phyloP scores from a whole-genome alignment of 768 basidiomycete species.

The Suillus discolor region DNA sequence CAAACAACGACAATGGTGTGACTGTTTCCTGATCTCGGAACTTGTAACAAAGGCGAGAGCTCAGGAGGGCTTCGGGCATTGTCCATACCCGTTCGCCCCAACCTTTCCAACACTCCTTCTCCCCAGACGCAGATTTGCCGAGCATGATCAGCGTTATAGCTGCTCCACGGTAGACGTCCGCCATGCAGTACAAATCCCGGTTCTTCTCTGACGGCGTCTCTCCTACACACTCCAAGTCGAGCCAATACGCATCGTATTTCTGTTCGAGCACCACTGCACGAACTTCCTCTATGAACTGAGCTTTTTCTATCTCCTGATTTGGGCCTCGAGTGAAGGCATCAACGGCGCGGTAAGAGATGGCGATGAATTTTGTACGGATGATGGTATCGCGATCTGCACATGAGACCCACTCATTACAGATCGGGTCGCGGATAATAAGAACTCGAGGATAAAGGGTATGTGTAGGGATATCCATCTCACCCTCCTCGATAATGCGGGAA shows the following conservation, averaged over 20 bases:
- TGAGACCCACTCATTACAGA: conserved; percentile 7
- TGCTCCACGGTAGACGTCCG: conserved; percentile 20
- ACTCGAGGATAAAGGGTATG: conserved; percentile 17
- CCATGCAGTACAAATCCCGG: conserved; percentile 21
- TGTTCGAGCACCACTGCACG: conserved; percentile 8
- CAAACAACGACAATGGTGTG: neutral
- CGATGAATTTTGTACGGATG: conserved; percentile 14
- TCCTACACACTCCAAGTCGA: conserved; percentile 22
- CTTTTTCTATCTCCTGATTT: conserved; percentile 11
- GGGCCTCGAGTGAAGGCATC: conserved; percentile 16
- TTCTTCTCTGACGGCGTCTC: conserved; percentile 19
- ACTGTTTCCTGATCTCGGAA: conserved; percentile 9
- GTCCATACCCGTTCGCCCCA: conserved; percentile 22
- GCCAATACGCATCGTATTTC: conserved; percentile 19
- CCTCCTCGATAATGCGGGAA: conserved; percentile 6
- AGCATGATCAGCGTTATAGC: conserved; percentile 18
- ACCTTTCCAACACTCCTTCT: conserved; percentile 16
- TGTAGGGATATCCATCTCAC: conserved; percentile 15
- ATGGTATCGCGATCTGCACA: conserved; percentile 11
- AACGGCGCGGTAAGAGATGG: conserved; percentile 18
- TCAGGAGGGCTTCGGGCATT: conserved; percentile 11
- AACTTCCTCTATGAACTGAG: conserved; percentile 13
- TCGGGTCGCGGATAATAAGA: conserved; percentile 9
- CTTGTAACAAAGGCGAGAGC: conserved; percentile 11
- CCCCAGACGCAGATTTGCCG: conserved; percentile 5